These are phyloP conservation scores for Cercospora sp. DNA, from an alignment of 2,329 filamentous ascomycete species.

Conservation along the genomic window DNA sequence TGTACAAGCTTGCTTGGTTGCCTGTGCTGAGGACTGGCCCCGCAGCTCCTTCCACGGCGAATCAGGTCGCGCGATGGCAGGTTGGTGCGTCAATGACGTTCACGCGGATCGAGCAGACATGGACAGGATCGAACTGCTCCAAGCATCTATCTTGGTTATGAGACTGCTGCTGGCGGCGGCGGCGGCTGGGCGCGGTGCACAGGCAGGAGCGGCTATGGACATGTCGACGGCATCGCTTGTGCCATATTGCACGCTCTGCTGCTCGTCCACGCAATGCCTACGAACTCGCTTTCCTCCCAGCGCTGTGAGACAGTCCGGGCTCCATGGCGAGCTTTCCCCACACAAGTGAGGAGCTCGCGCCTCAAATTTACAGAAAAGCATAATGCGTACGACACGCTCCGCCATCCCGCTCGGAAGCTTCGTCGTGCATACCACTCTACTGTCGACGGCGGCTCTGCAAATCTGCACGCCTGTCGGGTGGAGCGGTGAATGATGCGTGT, in stretches of 20 bases:
- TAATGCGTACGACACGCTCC: neutral
- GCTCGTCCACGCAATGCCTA: neutral
- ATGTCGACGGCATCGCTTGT: neutral
- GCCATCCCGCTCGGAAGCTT: neutral
- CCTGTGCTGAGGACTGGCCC: neutral
- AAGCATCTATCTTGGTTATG: neutral
- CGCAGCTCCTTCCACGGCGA: neutral
- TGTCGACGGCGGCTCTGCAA: neutral
- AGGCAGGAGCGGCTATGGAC: neutral
- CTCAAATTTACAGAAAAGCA: neutral
- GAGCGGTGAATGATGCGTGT: neutral
- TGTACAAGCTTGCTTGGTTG: slow-evolving; percentile 3
- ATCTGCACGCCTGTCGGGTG: neutral
- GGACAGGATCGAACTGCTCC: neutral
- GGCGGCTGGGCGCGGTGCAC: neutral
- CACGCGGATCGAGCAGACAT: neutral
- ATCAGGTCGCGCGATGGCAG: neutral
- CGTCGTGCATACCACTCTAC: neutral
- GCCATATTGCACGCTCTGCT: neutral
- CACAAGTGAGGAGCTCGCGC: neutral
- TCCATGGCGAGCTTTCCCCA: neutral
- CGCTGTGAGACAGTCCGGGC: neutral
- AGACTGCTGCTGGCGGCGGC: neutral
- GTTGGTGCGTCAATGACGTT: neutral
- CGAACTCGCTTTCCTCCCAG: neutral